Percentiles rank a stretch among this genome's conserved stretches.
These are phyloP conservation scores for Curvularia hawaiiensis DNA, from an alignment of 2,329 filamentous ascomycete species.

Conservation along the genomic window DNA sequence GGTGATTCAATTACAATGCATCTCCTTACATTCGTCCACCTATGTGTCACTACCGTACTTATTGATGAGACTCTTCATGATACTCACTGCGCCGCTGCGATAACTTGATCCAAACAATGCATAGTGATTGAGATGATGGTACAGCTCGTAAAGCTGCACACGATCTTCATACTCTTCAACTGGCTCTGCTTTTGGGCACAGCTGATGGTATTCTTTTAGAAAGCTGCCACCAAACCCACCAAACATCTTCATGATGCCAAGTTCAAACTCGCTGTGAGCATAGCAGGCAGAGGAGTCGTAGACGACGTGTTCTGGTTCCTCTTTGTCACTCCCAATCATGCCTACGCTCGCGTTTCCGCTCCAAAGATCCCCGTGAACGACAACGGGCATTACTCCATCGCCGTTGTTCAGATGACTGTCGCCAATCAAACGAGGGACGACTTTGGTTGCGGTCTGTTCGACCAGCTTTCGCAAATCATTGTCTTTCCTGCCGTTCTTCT, in stretches of 20 bases:
- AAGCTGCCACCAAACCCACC: slow-evolving; percentile 79
- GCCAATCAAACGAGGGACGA: slow-evolving; percentile 79
- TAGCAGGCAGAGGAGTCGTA: slow-evolving; percentile 84
- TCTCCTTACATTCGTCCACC: background rate
- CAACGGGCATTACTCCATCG: slow-evolving; percentile 71
- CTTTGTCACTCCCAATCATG: slow-evolving; percentile 57
- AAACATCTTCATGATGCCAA: slow-evolving; percentile 97
- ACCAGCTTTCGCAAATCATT: slow-evolving; percentile 66
- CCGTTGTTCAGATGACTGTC: slow-evolving; percentile 67
- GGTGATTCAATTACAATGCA: background rate
- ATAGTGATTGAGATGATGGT: slow-evolving; percentile 90
- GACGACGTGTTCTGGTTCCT: slow-evolving; percentile 77
- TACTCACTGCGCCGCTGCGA: slow-evolving; percentile 73
- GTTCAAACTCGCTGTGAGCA: slow-evolving; percentile 85
- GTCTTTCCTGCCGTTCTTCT: slow-evolving; percentile 68
- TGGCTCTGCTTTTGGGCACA: slow-evolving; percentile 81
- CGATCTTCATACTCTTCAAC: slow-evolving; percentile 84
- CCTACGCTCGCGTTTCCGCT: slow-evolving; percentile 79
- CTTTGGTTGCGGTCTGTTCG: slow-evolving; percentile 64
- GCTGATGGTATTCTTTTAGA: slow-evolving; percentile 74
- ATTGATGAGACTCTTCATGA: slow-evolving; percentile 74
- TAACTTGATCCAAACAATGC: slow-evolving; percentile 85
- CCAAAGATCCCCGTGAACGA: slow-evolving; percentile 94
- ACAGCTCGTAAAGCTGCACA: slow-evolving; percentile 80
- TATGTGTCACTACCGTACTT: slow-evolving; percentile 65